A percentile compares a stretch with the other conserved stretches of the same genome.
Conservation (phyloP, 805 yeast species). For the Metschnikowia lachancei region DNA sequence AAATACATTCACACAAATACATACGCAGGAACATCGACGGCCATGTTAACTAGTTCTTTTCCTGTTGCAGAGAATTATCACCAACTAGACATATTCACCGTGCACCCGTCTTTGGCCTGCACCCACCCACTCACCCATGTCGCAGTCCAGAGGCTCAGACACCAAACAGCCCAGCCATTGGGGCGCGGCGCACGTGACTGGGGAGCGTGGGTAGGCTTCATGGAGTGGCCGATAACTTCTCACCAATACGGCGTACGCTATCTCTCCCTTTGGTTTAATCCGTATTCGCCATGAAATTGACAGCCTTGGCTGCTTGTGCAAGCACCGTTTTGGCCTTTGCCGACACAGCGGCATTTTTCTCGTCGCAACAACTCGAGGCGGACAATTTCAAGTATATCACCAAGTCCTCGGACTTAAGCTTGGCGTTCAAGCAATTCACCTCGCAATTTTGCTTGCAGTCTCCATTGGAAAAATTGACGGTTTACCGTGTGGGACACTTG, state of each 20-base stretch:
- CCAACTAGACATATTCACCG: too few species aligned
- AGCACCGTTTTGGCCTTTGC: constrained; percentile 19
- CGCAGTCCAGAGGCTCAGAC: background rate
- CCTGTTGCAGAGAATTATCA: background rate
- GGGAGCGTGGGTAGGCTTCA: background rate
- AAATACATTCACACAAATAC: constrained; percentile 4
- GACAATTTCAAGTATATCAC: constrained; percentile 23
- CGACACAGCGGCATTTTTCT: constrained; percentile 20
- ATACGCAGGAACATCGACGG: constrained; percentile 24
- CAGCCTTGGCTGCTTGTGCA: constrained; percentile 17
- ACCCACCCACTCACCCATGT: constrained; percentile 3
- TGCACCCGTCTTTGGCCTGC: constrained; percentile 2
- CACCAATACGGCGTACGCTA: background rate
- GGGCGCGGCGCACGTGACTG: constrained; percentile 14
- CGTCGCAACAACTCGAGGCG: constrained; percentile 9
- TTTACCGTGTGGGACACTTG: constrained; percentile 29
- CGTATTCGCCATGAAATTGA: constrained; percentile 12
- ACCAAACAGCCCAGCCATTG: background rate
- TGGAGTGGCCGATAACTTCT: constrained; percentile 3
- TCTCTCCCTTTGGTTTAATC: background rate
- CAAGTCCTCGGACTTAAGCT: constrained; percentile 21
- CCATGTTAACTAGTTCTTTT: constrained; percentile 5
- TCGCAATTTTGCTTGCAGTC: constrained; percentile 20
- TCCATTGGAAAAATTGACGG: constrained; percentile 19
- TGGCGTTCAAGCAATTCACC: constrained; percentile 19